Conservation (phyloP, 768 basidiomycete genomes). For the Mycena kentingensis region DNA sequence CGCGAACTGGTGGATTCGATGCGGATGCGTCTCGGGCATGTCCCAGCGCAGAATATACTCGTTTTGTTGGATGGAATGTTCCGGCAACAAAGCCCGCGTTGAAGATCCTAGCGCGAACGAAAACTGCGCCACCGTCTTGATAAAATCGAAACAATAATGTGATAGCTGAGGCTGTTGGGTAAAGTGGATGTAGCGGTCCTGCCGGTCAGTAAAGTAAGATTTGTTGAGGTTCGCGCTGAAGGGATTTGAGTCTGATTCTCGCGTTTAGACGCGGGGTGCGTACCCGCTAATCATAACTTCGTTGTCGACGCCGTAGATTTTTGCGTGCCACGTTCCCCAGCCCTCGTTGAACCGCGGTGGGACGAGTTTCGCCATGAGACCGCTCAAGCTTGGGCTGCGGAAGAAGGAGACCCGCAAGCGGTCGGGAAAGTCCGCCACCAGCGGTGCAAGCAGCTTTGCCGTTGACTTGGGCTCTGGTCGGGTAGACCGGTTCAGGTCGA, state of each 20-base stretch:
- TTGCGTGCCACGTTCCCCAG: constrained; percentile 98
- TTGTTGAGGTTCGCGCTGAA: constrained; percentile 87
- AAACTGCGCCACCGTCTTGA: constrained; percentile 66
- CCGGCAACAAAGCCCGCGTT: background rate
- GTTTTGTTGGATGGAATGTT: constrained; percentile 38
- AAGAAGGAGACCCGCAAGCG: constrained; percentile 82
- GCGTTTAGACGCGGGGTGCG: too few relatives aligned
- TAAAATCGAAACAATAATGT: constrained; percentile 82
- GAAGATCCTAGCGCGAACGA: constrained; percentile 60
- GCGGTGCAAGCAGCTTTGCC: constrained; percentile 66
- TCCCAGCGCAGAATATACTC: constrained; percentile 69
- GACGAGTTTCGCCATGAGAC: constrained; percentile 71
- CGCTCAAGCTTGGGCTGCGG: constrained; percentile 81
- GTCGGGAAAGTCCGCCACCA: constrained; percentile 69
- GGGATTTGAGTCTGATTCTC: constrained; percentile 26
- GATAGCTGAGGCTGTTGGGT: constrained; percentile 59
- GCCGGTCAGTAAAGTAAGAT: constrained; percentile 93
- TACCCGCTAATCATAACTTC: constrained; percentile 93
- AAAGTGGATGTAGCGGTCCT: constrained; percentile 92
- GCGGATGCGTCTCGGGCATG: constrained; percentile 63
- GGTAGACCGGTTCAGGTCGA: constrained; percentile 82
- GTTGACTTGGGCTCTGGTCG: constrained; percentile 74
- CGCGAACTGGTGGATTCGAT: constrained; percentile 65
- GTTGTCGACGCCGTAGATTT: constrained; percentile 92
- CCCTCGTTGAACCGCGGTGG: constrained; percentile 97